Evolutionary conservation across 768 basidiomycete species (phyloP).

Genomic region (Calocera viscosa): DNA sequence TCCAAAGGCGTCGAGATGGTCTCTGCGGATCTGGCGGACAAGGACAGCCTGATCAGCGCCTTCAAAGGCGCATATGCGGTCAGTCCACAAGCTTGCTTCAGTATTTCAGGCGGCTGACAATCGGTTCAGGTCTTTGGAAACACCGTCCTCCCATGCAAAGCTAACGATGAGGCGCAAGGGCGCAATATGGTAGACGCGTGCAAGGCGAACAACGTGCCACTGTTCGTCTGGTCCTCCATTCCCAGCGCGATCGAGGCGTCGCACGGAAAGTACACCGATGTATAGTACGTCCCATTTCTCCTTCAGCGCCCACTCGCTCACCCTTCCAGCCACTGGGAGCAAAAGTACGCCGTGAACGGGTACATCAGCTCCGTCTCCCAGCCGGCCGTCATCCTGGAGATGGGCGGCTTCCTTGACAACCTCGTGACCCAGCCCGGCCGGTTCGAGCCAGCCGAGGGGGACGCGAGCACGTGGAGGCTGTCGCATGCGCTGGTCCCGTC

Average conservation of each 20-base stretch:
- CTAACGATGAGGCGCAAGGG: neutral
- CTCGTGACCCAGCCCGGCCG: neutral
- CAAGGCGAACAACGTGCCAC: neutral
- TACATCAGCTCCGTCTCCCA: neutral
- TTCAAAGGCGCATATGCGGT: conserved; percentile 4
- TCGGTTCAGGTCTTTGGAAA: neutral
- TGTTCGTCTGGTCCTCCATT: neutral
- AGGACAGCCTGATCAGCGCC: neutral
- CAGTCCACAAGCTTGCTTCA: neutral
- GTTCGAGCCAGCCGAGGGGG: neutral
- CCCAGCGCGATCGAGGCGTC: neutral
- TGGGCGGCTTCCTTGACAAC: conserved; percentile 5
- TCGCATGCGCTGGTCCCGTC: neutral
- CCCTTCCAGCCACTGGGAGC: neutral
- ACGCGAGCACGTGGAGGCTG: neutral
- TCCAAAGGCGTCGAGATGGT: neutral
- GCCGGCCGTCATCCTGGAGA: neutral
- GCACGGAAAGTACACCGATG: neutral
- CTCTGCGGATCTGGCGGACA: neutral
- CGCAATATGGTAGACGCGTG: neutral
- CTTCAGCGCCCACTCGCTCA: neutral
- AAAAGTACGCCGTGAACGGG: neutral
- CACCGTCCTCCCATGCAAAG: neutral
- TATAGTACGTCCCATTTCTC: neutral
- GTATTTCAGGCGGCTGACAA: neutral